Evolutionary conservation across 441 rosid species (phyloP).

Genomic region (Bruguiera hainesii): DNA sequence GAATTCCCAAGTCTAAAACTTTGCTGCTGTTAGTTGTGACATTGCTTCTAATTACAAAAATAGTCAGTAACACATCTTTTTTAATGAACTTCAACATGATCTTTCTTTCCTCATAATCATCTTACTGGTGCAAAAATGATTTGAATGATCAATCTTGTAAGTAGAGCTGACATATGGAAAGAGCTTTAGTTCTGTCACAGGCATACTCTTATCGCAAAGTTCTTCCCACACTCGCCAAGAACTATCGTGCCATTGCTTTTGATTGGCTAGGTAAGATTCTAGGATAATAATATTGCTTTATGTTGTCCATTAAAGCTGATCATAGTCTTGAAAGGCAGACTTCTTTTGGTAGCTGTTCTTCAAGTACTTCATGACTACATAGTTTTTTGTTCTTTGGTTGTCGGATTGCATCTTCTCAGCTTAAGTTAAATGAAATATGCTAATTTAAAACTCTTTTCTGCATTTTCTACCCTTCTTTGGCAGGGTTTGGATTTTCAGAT

Average conservation of each 20-base stretch:
- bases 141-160: neutral
- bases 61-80: neutral
- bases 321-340: neutral
- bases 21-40: neutral
- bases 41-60: neutral
- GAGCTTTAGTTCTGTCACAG: conserved; percentile 35
- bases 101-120: neutral
- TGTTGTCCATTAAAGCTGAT: neutral
- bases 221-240: conserved; percentile 66
- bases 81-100: neutral
- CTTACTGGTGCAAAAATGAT: neutral
- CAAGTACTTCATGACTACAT: neutral
- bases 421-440: conserved; percentile 5
- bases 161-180: conserved; percentile 7
- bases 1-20: no score
- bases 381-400: neutral
- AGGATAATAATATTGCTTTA: neutral
- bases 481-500: conserved; percentile 95
- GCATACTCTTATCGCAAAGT: conserved; percentile 85
- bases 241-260: conserved; percentile 70
- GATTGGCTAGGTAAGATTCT: conserved; percentile 73
- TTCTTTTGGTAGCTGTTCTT: neutral
- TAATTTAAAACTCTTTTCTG: neutral
- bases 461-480: neutral
- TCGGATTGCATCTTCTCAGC: conserved; percentile 8